phyloP scores from a whole-genome alignment of 2,329 filamentous ascomycete genomes.

The Epichloe glyceriae region DNA sequence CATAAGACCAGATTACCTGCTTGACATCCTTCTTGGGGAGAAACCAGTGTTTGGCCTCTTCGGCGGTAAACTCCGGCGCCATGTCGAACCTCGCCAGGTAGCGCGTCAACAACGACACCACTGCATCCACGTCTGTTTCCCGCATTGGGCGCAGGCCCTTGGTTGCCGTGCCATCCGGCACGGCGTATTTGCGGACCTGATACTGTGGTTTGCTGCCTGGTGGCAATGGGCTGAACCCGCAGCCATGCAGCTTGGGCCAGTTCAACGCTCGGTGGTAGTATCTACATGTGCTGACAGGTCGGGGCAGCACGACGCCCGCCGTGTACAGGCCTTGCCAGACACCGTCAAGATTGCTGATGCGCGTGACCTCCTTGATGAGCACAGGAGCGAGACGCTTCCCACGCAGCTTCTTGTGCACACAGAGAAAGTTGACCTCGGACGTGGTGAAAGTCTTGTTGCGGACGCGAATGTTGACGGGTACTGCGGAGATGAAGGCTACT shows the following conservation, averaged over 20 bases:
- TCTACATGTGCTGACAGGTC: slow-evolving; percentile 80
- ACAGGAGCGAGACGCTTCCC: slow-evolving; percentile 85
- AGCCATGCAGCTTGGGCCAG: slow-evolving; percentile 92
- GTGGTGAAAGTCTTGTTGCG: slow-evolving; percentile 62
- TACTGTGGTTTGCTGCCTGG: slow-evolving; percentile 69
- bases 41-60: slow-evolving; percentile 83
- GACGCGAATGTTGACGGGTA: slow-evolving; percentile 72
- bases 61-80: slow-evolving; percentile 64
- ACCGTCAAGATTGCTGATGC: slow-evolving; percentile 72
- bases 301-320: slow-evolving; percentile 79
- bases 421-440: slow-evolving; percentile 96
- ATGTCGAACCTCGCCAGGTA: slow-evolving; percentile 76
- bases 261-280: slow-evolving; percentile 92
- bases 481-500: slow-evolving; percentile 90
- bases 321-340: slow-evolving; percentile 97
- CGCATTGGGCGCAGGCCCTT: slow-evolving; percentile 72
- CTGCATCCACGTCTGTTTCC: slow-evolving; percentile 61
- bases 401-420: slow-evolving; percentile 94
- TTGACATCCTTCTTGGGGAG: slow-evolving; percentile 53
- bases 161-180: slow-evolving; percentile 61
- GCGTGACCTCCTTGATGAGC: slow-evolving; percentile 94
- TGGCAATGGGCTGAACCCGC: slow-evolving; percentile 85
- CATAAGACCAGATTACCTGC: slow-evolving; percentile 86
- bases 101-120: slow-evolving; percentile 59
- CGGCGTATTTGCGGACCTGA: slow-evolving; percentile 74